Percentiles rank a stretch among this genome's conserved stretches.
These are phyloP conservation scores for Hygrophorus pudorinus DNA, from an alignment of 768 basidiomycete species.

Conservation along the genomic window DNA sequence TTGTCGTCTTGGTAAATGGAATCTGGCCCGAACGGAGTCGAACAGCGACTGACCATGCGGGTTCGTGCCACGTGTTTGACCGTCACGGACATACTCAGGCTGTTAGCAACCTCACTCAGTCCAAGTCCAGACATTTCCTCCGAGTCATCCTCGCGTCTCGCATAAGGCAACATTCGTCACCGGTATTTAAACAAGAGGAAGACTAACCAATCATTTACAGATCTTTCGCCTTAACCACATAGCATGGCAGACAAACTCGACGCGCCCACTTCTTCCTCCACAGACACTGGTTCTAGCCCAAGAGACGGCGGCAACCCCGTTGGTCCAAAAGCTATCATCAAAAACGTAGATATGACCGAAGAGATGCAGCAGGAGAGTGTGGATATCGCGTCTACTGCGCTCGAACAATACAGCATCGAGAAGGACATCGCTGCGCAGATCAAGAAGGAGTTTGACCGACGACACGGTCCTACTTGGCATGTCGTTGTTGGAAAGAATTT, in stretches of 20 bases:
- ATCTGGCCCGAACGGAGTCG: too few relatives aligned
- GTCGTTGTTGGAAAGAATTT: slow-evolving; percentile 99
- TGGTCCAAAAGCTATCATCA: slow-evolving; percentile 81
- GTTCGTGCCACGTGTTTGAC: too few relatives aligned
- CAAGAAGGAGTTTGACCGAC: slow-evolving; percentile 96
- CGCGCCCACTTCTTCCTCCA: slow-evolving; percentile 44
- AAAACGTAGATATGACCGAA: slow-evolving; percentile 94
- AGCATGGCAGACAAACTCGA: slow-evolving; percentile 51
- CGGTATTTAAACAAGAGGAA: neutral
- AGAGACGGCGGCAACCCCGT: slow-evolving; percentile 21
- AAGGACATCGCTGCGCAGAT: slow-evolving; percentile 97
- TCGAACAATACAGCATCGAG: slow-evolving; percentile 91
- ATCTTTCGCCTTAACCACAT: slow-evolving; percentile 3
- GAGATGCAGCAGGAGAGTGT: slow-evolving; percentile 95
- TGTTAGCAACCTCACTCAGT: too few relatives aligned
- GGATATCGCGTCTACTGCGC: slow-evolving; percentile 74
- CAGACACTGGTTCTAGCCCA: slow-evolving; percentile 37
- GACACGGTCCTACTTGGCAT: slow-evolving; percentile 94
- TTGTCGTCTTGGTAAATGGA: too few relatives aligned
- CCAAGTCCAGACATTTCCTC: too few relatives aligned
- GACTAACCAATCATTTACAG: slow-evolving; percentile 6
- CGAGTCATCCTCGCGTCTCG: neutral
- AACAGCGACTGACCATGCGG: too few relatives aligned
- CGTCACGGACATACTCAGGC: too few relatives aligned
- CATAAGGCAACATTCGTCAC: neutral